Conservation (phyloP, 192 early-diverging fungal genomes). For the Backusella morwellensis region DNA sequence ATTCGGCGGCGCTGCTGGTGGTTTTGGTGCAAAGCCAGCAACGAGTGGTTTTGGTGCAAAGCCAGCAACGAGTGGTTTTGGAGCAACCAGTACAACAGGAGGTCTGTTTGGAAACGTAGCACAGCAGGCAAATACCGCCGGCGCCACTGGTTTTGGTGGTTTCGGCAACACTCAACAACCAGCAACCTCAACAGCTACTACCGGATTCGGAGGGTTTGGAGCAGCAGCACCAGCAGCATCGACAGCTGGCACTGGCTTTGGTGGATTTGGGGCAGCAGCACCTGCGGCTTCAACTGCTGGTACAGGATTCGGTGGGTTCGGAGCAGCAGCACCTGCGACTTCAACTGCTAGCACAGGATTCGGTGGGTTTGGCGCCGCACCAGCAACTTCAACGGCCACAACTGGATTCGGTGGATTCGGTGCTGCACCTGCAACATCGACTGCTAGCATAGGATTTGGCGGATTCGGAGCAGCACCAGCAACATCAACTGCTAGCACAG, state of each 20-base stretch:
- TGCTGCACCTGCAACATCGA: background rate
- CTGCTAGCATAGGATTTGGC: background rate
- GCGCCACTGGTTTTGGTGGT: background rate
- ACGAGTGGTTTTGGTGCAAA: background rate
- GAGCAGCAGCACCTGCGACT: background rate
- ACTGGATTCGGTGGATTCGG: background rate
- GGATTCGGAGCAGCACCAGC: slow-evolving; percentile 22
- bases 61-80: background rate
- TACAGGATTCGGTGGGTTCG: slow-evolving; percentile 6
- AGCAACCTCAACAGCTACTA: background rate
- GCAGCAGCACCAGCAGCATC: background rate
- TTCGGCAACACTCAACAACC: background rate
- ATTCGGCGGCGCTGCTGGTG: background rate
- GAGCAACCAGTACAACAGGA: slow-evolving; percentile 1
- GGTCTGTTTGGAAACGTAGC: background rate
- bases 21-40: background rate
- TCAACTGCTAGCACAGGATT: background rate
- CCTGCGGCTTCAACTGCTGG: background rate
- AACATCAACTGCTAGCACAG: background rate
- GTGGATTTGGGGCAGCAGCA: background rate
- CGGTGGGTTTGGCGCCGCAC: background rate
- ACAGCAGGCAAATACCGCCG: background rate
- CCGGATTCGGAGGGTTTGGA: slow-evolving; percentile 20
- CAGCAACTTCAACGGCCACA: background rate
- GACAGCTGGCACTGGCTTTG: background rate